These are phyloP conservation scores for Chlorella sp. DNA, from an alignment of 139 green algal species.

Conservation along the genomic window DNA sequence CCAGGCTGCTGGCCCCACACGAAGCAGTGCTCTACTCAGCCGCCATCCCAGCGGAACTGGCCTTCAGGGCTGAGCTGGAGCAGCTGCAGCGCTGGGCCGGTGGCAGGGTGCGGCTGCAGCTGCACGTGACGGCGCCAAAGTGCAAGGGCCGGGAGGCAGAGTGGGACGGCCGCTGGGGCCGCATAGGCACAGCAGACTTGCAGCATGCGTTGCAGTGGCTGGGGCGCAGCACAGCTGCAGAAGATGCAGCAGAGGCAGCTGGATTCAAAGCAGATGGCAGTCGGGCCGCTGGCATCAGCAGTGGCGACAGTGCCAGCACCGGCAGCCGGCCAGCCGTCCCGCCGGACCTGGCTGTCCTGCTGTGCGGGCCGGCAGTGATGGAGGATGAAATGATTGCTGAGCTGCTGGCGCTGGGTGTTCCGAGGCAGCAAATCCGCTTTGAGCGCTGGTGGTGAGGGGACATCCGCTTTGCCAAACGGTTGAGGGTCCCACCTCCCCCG, in stretches of 20 bases:
- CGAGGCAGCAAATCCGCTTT: neutral
- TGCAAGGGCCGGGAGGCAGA: neutral
- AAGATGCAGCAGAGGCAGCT: neutral
- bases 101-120: conserved; percentile 1
- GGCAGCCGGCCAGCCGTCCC: neutral
- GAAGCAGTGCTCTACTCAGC: neutral
- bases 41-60: neutral
- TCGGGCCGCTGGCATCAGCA: neutral
- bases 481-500: too few relatives aligned
- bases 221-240: neutral
- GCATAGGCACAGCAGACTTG: neutral
- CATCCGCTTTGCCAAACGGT: too few relatives aligned
- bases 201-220: neutral
- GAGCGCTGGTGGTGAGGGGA: conserved; percentile 33
- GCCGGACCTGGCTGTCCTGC: neutral
- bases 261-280: neutral
- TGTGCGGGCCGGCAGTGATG: conserved; percentile 24
- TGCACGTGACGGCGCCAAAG: neutral
- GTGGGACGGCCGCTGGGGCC: conserved; percentile 11
- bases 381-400: neutral
- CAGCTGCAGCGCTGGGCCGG: neutral
- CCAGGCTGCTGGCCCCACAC: neutral
- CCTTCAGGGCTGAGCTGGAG: neutral
- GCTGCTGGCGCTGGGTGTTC: neutral
- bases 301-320: neutral